phyloP scores from a whole-genome alignment of 78 protist genomes.

The Abeoforma whisleri region DNA sequence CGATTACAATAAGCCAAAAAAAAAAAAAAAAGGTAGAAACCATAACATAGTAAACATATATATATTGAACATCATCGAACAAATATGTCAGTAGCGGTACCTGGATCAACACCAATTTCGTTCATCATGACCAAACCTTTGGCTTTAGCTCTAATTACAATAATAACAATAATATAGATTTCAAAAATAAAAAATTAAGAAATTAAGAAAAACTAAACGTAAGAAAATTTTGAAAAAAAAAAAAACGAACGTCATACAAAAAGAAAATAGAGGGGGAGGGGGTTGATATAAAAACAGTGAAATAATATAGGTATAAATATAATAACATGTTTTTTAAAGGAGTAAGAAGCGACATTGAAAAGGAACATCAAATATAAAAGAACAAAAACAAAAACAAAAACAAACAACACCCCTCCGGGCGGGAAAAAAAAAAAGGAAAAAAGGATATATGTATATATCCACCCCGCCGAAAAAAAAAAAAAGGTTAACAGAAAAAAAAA shows the following conservation, averaged over 20 bases:
- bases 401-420: not conserved
- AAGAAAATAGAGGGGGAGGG: no score
- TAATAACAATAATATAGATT: not conserved
- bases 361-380: not conserved
- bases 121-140: constrained; percentile 26
- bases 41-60: not conserved
- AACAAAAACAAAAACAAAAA: not conserved
- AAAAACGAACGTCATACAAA: no score
- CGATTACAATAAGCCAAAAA: no score
- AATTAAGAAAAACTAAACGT: no score
- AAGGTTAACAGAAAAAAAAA: not conserved
- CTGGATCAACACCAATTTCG: constrained; percentile 54
- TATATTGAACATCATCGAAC: not conserved
- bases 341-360: not conserved
- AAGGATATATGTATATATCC: not conserved
- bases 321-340: no score
- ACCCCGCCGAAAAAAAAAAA: no score
- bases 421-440: not conserved
- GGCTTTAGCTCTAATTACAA: not conserved
- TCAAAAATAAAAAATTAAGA: no score
- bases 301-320: no score
- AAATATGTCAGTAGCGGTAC: no score
- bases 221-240: no score
- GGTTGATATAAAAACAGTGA: no score
- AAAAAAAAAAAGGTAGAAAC: not conserved